phyloP scores from a whole-genome alignment of 345 rosid species.

The Lumnitzera littorea region DNA sequence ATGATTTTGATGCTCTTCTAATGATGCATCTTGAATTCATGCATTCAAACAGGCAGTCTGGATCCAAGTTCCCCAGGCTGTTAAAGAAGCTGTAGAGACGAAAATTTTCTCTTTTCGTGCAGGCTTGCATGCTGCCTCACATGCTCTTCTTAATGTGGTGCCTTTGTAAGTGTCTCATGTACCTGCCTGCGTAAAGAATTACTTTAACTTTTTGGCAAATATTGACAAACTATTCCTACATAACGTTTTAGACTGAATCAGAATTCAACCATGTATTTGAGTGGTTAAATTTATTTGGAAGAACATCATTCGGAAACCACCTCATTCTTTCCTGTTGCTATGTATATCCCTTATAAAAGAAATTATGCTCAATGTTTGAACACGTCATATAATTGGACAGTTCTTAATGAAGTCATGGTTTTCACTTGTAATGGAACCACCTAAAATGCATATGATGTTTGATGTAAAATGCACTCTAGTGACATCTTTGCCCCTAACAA shows the following conservation, averaged over 20 bases:
- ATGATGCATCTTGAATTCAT: not conserved
- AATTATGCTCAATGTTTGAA: too few relatives aligned
- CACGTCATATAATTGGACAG: too few relatives aligned
- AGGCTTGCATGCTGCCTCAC: conserved; percentile 93
- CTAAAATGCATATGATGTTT: too few relatives aligned
- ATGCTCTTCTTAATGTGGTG: conserved; percentile 76
- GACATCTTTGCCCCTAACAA: too few relatives aligned
- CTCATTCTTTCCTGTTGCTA: too few relatives aligned
- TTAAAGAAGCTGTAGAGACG: conserved; percentile 40
- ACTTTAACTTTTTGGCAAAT: conserved; percentile 1
- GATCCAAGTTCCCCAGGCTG: conserved; percentile 65
- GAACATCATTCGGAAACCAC: too few relatives aligned
- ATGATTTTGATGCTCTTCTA: not conserved
- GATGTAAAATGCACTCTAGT: too few relatives aligned
- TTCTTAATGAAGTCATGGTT: too few relatives aligned
- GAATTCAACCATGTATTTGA: too few relatives aligned
- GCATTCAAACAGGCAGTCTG: conserved; percentile 64
- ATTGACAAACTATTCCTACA: not conserved
- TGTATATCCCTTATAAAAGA: too few relatives aligned
- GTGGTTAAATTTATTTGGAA: too few relatives aligned
- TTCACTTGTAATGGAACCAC: too few relatives aligned
- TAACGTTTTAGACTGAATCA: not conserved
- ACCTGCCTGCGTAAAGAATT: not conserved
- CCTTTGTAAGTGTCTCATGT: conserved; percentile 45
- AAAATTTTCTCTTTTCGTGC: conserved; percentile 38